Base-by-base conservation (phyloP, 2,329 filamentous ascomycete genomes). In the Chrysoporthe puriensis region DNA sequence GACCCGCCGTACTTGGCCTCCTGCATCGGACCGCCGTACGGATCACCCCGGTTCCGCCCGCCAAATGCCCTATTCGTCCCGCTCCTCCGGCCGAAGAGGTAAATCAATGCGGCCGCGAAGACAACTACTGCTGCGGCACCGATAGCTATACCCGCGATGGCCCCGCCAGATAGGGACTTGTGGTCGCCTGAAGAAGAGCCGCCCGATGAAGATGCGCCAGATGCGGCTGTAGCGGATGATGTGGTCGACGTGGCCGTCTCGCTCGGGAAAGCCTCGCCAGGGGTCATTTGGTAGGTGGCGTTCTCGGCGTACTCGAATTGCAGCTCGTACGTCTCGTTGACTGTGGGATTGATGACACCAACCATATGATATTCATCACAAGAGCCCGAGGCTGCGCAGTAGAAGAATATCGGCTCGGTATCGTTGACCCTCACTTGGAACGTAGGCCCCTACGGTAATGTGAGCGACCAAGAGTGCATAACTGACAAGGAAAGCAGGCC, bases 331-430 rank as follows among this genome's bases (percentile, higher is more conserved):
- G 83, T 84, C 66, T 82, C 77, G 0, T 82, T 85, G 6, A 75
- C 64, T 71, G 86, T 88, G 7, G 89, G 85, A 73, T 94, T 95
- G 72, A 95, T 90, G 1, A 87, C 90, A 3, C 91, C 91, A 18
- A 95, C 85, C 91, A 95, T 95, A 32, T 86, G 84, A 56, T 90
- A 84, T 2, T 79, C 76, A 3, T 83, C 82, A 73, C 92, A 95
- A 1, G 90, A 91, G 0, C 82, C 84, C 0, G 87, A 84, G 0
- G 90, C 90, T 0, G 88, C 86, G 70, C 90, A 93, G 76, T 92
- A 93, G 76, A 86, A 91, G 75, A 90, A 91, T 18, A 89, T 84
- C 0, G 90, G 89, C 32, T 85, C 77, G 0, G 88, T 89, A 70
- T 88, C 81, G 72, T 91, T 90, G 66, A 92, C 79, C 26, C 70